Percentiles rank a stretch among this genome's conserved stretches.
Conservation (phyloP, 2,329 filamentous ascomycete genomes). For the Trichoderma afroharzianum region DNA sequence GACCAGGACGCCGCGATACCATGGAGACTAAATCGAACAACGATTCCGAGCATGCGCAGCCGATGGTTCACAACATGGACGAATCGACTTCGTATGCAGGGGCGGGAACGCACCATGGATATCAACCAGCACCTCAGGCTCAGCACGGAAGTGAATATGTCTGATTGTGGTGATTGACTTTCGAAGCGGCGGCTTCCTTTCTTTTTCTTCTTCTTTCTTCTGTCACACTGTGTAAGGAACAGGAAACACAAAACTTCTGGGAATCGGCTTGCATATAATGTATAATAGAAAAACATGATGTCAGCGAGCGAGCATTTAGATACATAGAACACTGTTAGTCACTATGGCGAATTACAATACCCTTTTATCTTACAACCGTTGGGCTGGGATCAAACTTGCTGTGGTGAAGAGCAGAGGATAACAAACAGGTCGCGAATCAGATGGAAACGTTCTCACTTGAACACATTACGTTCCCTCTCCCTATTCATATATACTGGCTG, state of each 20-base stretch:
- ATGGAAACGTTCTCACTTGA: neutral
- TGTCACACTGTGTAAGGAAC: neutral
- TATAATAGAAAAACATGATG: neutral
- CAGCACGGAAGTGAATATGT: neutral
- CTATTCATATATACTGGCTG: neutral
- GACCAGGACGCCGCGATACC: neutral
- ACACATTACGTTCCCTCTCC: neutral
- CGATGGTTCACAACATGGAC: neutral
- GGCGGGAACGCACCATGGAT: neutral
- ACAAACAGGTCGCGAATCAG: neutral
- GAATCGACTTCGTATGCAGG: neutral
- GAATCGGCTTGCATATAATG: neutral
- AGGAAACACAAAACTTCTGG: neutral
- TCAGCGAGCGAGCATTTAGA: neutral
- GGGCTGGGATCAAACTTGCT: neutral
- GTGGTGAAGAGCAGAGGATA: neutral
- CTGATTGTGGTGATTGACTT: neutral
- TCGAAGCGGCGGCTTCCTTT: neutral
- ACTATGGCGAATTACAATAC: neutral
- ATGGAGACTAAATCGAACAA: neutral
- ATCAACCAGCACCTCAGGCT: neutral
- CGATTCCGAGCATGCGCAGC: neutral
- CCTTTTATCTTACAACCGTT: neutral
- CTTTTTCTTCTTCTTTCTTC: neutral
- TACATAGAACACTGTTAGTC: neutral